Base-by-base conservation (phyloP, 352 stramenopile species). In the Pythium aristosporum region DNA sequence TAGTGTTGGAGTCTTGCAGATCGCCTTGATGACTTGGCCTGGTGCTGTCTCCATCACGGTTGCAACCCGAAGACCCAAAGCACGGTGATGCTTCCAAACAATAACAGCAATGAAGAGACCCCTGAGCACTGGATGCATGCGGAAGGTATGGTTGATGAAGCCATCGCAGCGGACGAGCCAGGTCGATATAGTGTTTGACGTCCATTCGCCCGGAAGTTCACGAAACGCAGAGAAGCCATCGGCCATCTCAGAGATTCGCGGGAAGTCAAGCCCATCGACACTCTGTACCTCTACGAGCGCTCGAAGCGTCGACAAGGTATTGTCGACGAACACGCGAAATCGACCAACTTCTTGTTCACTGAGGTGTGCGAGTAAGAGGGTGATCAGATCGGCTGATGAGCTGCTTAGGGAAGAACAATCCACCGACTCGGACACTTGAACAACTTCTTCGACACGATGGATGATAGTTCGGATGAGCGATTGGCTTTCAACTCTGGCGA, bases 391-490 rank as follows among this genome's bases (percentile, higher is more conserved):
- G 2, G 41, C 36, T 3, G 37, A 58, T 25, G 32, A 42, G 1
- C 25, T 12, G 41, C 57, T 23, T 1, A 46, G 3, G 41, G 41
- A 4, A 12, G 54, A 61, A 15, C 18, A 12, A 25, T 65, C 51
- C 13, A 21, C 28, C 25, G 25, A 11, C 42, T 71, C 57, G 11
- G 21, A 58, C 10, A 52, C 43, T 25, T 37, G 65, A 48, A 69
- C 10, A 13, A 69, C 39, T 41, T 66, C 59, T 36, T 71, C 65
- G 32, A 72, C 59, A n/a, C 60, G 59, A 21, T 65, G 59, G 15
- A 67, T 67, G 5, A 72, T 55, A 0, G 28, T 56, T 20, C 66
- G 60, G 41, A 73, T 68, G 8, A 73, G 53, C 3, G 61, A 48
- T 39, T 66, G 60, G 21, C 32, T 66, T 21, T 69, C 66, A 12